These are phyloP conservation scores for Conticribra weissflogii DNA, from an alignment of 108 stramenopile species.

Conservation along the genomic window DNA sequence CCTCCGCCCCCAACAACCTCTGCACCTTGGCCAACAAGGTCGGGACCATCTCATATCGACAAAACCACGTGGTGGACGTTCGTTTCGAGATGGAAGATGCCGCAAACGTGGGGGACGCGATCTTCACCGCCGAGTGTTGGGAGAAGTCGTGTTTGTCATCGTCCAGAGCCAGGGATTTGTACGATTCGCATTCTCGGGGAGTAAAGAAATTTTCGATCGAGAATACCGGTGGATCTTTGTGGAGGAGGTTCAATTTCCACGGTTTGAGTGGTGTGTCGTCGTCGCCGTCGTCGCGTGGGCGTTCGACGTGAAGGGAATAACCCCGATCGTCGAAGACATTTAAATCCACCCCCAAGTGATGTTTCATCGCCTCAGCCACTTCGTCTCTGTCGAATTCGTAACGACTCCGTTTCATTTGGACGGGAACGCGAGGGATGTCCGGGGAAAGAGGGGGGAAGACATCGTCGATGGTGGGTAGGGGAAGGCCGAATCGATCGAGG, in stretches of 20 bases:
- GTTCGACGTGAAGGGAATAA: slow-evolving; percentile 33
- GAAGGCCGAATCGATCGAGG: slow-evolving; percentile 84
- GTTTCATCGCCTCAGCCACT: slow-evolving; percentile 41
- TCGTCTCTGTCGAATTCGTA: slow-evolving; percentile 40
- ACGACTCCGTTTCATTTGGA: slow-evolving; percentile 8
- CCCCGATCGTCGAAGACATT: slow-evolving; percentile 67
- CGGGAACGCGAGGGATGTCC: slow-evolving; percentile 47
- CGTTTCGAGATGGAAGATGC: slow-evolving; percentile 58
- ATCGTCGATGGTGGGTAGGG: slow-evolving; percentile 69
- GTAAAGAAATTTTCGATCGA: slow-evolving; percentile 76
- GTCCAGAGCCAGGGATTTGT: slow-evolving; percentile 27
- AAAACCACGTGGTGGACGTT: slow-evolving; percentile 87
- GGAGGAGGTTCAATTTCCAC: slow-evolving; percentile 62
- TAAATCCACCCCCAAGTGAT: slow-evolving; percentile 57
- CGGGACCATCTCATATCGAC: slow-evolving; percentile 56
- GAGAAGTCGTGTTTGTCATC: slow-evolving; percentile 1
- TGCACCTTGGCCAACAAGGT: slow-evolving; percentile 65
- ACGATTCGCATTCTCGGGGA: slow-evolving; percentile 55
- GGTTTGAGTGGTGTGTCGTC: slow-evolving; percentile 4
- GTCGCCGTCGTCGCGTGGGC: slow-evolving; percentile 23
- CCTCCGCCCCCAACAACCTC: slow-evolving; percentile 53
- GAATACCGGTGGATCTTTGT: slow-evolving; percentile 75
- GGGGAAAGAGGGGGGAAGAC: slow-evolving; percentile 73
- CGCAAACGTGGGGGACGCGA: slow-evolving; percentile 69
- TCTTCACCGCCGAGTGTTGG: slow-evolving; percentile 29